Conservation (phyloP, 768 basidiomycete genomes). For the Termitomyces sp. region DNA sequence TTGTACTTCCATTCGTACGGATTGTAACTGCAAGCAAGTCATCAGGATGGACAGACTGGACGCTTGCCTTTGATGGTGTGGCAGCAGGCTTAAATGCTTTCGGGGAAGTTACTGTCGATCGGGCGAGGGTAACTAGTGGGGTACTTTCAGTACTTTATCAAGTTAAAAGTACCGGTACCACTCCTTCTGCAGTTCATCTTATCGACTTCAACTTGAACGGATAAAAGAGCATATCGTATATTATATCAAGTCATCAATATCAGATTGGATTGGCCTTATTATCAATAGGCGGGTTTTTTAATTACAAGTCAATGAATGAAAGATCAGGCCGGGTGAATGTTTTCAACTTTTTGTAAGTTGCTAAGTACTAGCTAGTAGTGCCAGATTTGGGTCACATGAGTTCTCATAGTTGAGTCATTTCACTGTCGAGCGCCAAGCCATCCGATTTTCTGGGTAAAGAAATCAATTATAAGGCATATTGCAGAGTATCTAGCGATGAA, state of each 20-base stretch:
- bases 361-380: too few species aligned
- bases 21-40: slow-evolving; percentile 40
- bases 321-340: neutral
- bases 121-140: slow-evolving; percentile 31
- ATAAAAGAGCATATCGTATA: slow-evolving; percentile 5
- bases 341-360: too few species aligned
- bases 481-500: neutral
- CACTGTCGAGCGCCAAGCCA: neutral
- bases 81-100: slow-evolving; percentile 36
- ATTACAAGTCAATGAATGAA: neutral
- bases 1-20: slow-evolving; percentile 37
- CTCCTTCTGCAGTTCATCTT: slow-evolving; percentile 35
- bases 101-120: slow-evolving; percentile 42
- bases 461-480: neutral
- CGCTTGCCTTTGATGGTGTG: slow-evolving; percentile 36
- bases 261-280: neutral
- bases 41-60: slow-evolving; percentile 43
- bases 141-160: slow-evolving; percentile 40
- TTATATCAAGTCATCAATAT: neutral
- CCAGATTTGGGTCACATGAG: neutral
- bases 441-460: neutral
- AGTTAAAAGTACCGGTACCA: slow-evolving; percentile 34
- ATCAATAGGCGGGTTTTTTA: too few species aligned
- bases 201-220: slow-evolving; percentile 38
- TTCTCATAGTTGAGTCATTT: neutral